Evolutionary conservation across 495 filamentous ascomycete genomes (phyloP).

Genomic region (Immersiella caudata): DNA sequence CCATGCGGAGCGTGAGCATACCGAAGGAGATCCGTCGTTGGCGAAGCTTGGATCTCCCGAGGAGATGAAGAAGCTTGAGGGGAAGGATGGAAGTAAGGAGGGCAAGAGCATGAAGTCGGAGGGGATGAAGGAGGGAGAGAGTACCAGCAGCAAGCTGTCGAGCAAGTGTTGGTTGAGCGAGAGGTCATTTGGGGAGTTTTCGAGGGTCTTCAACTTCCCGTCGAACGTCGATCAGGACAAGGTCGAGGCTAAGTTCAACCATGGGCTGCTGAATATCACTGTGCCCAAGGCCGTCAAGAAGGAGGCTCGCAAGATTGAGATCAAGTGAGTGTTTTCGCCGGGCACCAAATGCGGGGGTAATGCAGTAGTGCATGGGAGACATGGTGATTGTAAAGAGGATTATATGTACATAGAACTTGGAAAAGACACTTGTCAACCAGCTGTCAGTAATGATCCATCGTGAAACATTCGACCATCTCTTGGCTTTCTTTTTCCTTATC

Average conservation of each 20-base stretch:
- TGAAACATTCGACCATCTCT: no score
- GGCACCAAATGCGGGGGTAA: no score
- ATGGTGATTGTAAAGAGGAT: no score
- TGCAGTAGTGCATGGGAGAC: no score
- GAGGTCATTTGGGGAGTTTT: constrained; percentile 78
- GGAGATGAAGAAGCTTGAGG: constrained; percentile 33
- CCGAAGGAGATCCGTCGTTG: constrained; percentile 42
- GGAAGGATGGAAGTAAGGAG: not conserved
- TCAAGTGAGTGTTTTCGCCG: constrained; percentile 7
- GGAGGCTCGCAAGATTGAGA: constrained; percentile 32
- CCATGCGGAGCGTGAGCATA: constrained; percentile 59
- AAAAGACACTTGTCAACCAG: no score
- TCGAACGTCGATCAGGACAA: constrained; percentile 71
- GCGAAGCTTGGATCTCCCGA: constrained; percentile 25
- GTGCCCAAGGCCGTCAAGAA: constrained; percentile 74
- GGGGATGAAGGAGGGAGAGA: constrained; percentile 15
- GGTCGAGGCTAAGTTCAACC: constrained; percentile 69
- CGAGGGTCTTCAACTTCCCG: constrained; percentile 81
- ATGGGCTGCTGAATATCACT: constrained; percentile 64
- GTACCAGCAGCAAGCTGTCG: constrained; percentile 9
- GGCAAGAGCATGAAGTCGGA: constrained; percentile 22
- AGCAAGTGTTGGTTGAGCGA: constrained; percentile 82
- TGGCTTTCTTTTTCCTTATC: no score
- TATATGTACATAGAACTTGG: no score
- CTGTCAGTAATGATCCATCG: no score